phyloP scores from a whole-genome alignment of 1,284 basidiomycete species.

The Ustilago shanxiensis region DNA sequence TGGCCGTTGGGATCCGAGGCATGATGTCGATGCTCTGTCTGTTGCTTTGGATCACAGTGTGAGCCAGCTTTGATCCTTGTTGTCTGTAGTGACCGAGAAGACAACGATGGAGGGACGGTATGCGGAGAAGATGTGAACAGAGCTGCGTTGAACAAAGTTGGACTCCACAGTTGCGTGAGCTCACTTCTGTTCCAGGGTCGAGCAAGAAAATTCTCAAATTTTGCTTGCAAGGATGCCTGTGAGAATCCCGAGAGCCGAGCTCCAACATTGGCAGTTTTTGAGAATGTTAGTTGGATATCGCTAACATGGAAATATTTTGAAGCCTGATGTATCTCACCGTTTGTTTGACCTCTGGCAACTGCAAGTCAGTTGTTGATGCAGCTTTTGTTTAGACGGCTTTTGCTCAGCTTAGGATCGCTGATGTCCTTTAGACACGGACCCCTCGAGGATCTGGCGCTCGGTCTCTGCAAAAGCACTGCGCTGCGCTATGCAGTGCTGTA shows the following conservation, averaged over 20 bases:
- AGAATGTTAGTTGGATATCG: background rate
- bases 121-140: background rate
- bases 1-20: slow-evolving; percentile 52
- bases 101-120: background rate
- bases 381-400: background rate
- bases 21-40: slow-evolving; percentile 21
- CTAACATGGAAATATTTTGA: background rate
- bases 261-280: background rate
- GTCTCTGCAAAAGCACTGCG: background rate
- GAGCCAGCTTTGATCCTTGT: background rate
- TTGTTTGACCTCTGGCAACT: no score
- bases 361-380: no score
- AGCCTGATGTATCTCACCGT: no score
- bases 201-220: slow-evolving; percentile 37
- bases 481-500: no score
- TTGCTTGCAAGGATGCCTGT: slow-evolving; percentile 10
- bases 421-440: background rate
- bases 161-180: background rate
- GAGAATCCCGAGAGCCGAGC: slow-evolving; percentile 20
- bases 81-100: background rate
- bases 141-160: background rate
- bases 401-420: background rate
- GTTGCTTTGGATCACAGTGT: background rate
- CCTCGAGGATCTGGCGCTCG: background rate
- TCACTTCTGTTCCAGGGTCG: background rate